Conservation (phyloP, 257 asterid genomes). For the Salvia splendens region DNA sequence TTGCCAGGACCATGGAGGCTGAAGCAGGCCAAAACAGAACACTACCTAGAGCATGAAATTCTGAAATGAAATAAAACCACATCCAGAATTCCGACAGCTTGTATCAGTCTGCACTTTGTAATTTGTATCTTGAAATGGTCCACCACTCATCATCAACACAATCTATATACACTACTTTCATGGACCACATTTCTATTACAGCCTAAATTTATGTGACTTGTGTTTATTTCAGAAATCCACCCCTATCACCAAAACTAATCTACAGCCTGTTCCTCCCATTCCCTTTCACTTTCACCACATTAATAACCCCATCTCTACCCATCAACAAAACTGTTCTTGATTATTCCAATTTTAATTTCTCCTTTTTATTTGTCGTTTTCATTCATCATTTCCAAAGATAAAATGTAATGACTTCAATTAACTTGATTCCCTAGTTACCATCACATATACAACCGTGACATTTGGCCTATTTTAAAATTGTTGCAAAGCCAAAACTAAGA, state of each 20-base stretch:
- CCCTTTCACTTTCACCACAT: conserved; percentile 35
- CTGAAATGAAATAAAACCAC: conserved; percentile 13
- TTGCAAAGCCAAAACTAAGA: conserved; percentile 27
- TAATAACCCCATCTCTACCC: conserved; percentile 23
- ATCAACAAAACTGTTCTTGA: not conserved
- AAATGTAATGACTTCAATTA: not conserved
- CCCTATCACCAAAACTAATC: conserved; percentile 29
- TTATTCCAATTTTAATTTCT: not conserved
- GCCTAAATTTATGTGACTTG: conserved; percentile 6
- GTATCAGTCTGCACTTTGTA: not conserved
- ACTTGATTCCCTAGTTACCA: not conserved
- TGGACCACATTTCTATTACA: conserved; percentile 39
- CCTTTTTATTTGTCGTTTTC: not conserved
- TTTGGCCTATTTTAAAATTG: conserved; percentile 7
- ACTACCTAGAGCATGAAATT: conserved; percentile 21
- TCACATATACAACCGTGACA: conserved; percentile 27
- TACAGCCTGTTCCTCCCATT: conserved; percentile 16
- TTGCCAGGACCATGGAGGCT: too few species aligned
- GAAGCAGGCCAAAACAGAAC: not conserved
- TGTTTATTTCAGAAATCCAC: conserved; percentile 26
- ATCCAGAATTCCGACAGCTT: not conserved
- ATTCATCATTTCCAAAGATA: not conserved
- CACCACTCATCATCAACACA: conserved; percentile 30
- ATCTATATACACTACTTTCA: not conserved
- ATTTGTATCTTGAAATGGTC: conserved; percentile 34